phyloP scores from a whole-genome alignment of 441 rosid genomes.

The Flueggea neowawraea region DNA sequence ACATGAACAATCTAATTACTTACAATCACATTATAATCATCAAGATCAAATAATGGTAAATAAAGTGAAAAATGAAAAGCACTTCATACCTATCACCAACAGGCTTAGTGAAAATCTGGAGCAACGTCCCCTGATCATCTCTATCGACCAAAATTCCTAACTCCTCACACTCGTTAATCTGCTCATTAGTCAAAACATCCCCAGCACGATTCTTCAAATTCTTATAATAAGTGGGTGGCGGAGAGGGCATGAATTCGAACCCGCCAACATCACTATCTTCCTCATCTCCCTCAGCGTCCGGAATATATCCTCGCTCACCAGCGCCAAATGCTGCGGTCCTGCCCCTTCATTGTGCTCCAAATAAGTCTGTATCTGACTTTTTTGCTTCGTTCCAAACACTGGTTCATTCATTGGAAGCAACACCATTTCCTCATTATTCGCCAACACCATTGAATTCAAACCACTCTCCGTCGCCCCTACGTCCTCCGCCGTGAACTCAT shows the following conservation, averaged over 20 bases:
- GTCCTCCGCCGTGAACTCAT: conserved; percentile 85
- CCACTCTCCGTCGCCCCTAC: conserved; percentile 90
- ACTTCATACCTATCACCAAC: conserved; percentile 72
- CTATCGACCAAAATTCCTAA: conserved; percentile 88
- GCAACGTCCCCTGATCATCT: conserved; percentile 96
- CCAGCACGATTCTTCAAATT: conserved; percentile 73
- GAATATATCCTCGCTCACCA: conserved; percentile 72
- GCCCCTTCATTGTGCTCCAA: conserved; percentile 96
- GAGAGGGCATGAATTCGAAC: conserved; percentile 93
- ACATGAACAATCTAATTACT: too few relatives aligned
- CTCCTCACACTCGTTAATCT: conserved; percentile 85
- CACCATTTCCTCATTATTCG: conserved; percentile 77
- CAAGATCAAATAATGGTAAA: too few relatives aligned
- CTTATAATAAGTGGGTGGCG: conserved; percentile 80
- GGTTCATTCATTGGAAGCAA: conserved; percentile 89
- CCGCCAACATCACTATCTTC: conserved; percentile 74
- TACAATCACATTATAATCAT: too few relatives aligned
- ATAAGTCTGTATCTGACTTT: conserved; percentile 93
- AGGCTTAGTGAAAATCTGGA: conserved; percentile 95
- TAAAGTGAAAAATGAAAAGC: background rate
- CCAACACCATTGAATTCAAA: conserved; percentile 68
- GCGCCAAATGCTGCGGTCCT: conserved; percentile 81
- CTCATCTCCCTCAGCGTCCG: conserved; percentile 83
- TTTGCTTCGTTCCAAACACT: conserved; percentile 81
- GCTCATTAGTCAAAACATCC: conserved; percentile 72